phyloP scores from a whole-genome alignment of 352 stramenopile species.

The Phytopythium mirpurense region DNA sequence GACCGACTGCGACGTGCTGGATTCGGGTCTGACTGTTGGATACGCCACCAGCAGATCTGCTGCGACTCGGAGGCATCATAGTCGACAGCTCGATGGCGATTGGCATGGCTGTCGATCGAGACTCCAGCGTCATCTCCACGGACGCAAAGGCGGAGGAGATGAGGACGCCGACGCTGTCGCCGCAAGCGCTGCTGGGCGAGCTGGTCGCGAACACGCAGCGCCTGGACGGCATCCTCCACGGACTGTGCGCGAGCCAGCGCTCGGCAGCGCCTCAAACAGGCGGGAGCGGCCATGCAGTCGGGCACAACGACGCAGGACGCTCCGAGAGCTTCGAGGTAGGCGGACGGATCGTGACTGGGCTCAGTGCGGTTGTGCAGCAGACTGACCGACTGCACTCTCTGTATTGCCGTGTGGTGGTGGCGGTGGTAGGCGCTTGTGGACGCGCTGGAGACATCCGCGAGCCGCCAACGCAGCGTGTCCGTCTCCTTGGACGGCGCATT shows the following conservation, averaged over 20 bases:
- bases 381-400: no score
- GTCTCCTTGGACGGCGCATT: not conserved
- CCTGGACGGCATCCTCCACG: constrained; percentile 50
- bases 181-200: constrained; percentile 13
- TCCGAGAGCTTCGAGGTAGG: not conserved
- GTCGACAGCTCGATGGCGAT: no score
- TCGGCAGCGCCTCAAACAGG: not conserved
- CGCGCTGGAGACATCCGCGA: not conserved
- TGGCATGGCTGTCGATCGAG: not conserved
- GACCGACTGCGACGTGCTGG: no score
- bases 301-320: not conserved
- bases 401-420: not conserved
- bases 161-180: not conserved
- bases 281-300: not conserved
- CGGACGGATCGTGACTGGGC: no score
- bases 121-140: not conserved
- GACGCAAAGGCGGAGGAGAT: not conserved
- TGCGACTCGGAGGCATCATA: no score
- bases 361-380: no score
- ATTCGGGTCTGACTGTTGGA: no score
- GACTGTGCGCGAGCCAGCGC: constrained; percentile 19
- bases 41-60: no score
- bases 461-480: not conserved
- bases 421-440: not conserved
- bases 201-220: constrained; percentile 21